phyloP scores from a whole-genome alignment of 202 grass and related monocot genomes.

The Hordeum pubiflorum region DNA sequence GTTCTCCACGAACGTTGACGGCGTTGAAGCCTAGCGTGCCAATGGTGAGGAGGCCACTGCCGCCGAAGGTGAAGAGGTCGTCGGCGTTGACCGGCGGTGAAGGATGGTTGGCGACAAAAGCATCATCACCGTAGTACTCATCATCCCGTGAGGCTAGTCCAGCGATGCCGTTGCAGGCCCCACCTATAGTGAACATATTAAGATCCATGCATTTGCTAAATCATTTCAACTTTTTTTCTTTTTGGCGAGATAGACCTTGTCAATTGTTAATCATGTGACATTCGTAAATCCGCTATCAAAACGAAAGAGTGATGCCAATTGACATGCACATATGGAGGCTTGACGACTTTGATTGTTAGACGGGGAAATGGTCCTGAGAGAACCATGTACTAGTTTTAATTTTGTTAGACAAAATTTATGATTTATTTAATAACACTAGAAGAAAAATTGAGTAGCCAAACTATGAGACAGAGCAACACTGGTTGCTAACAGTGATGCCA shows the following conservation, averaged over 20 bases:
- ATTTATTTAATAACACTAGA: background rate
- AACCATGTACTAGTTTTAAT: background rate
- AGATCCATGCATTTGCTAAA: background rate
- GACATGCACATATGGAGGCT: background rate
- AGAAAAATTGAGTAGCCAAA: background rate
- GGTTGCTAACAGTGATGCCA: background rate
- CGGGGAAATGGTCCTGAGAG: background rate
- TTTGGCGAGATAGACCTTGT: background rate
- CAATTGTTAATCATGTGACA: background rate
- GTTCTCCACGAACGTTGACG: background rate
- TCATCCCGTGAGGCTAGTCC: slow-evolving; percentile 35
- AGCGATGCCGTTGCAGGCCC: slow-evolving; percentile 37
- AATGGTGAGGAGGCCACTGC: slow-evolving; percentile 58
- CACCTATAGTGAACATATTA: slow-evolving; percentile 28
- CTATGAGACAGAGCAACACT: background rate
- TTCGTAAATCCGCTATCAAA: background rate
- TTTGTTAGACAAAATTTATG: background rate
- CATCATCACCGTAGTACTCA: slow-evolving; percentile 18
- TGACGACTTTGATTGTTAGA: background rate
- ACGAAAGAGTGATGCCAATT: background rate
- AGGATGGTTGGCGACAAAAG: slow-evolving; percentile 16
- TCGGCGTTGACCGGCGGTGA: background rate
- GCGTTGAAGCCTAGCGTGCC: slow-evolving; percentile 59
- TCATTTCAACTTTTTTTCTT: background rate
- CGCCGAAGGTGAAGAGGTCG: slow-evolving; percentile 35